Percentiles rank a stretch among this genome's conserved stretches.
Evolutionary conservation across 1,284 basidiomycete genomes (phyloP).

Genomic region (Leccinum ponderosum): DNA sequence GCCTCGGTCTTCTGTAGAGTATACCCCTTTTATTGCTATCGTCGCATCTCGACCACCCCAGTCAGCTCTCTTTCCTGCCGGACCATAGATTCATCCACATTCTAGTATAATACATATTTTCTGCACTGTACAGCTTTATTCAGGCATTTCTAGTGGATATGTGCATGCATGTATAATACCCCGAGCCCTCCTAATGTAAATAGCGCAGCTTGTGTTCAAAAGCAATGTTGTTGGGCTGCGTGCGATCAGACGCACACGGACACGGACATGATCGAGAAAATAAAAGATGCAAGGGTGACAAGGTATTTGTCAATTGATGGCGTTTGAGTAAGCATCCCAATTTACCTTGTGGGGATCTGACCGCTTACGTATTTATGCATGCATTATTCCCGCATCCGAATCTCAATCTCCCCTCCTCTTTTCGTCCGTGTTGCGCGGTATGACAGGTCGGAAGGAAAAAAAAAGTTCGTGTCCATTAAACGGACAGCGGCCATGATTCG

Average conservation of each 20-base stretch:
- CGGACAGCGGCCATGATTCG: constrained; percentile 1
- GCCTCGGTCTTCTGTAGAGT: constrained; percentile 25
- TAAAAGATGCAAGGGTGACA: constrained; percentile 7
- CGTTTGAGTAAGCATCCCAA: constrained; percentile 25
- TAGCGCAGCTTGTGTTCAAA: constrained; percentile 20
- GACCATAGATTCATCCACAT: constrained; percentile 33
- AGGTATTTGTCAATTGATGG: constrained; percentile 28
- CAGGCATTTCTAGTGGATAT: constrained; percentile 37
- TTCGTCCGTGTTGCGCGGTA: constrained; percentile 6
- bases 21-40: constrained; percentile 38
- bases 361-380: constrained; percentile 24
- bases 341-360: constrained; percentile 34
- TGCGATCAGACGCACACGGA: constrained; percentile 1
- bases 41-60: constrained; percentile 18
- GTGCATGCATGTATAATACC: constrained; percentile 40
- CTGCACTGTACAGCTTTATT: constrained; percentile 36
- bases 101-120: constrained; percentile 35
- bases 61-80: constrained; percentile 7
- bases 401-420: constrained; percentile 8
- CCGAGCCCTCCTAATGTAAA: constrained; percentile 32
- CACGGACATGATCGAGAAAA: constrained; percentile 16
- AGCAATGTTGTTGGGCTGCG: constrained; percentile 4
- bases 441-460: constrained; percentile 3
- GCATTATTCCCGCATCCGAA: constrained; percentile 8
- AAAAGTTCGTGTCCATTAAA: constrained; percentile 4